Evolutionary conservation across 2,329 filamentous ascomycete genomes (phyloP).

Genomic region (Aspergillus calidoustus): DNA sequence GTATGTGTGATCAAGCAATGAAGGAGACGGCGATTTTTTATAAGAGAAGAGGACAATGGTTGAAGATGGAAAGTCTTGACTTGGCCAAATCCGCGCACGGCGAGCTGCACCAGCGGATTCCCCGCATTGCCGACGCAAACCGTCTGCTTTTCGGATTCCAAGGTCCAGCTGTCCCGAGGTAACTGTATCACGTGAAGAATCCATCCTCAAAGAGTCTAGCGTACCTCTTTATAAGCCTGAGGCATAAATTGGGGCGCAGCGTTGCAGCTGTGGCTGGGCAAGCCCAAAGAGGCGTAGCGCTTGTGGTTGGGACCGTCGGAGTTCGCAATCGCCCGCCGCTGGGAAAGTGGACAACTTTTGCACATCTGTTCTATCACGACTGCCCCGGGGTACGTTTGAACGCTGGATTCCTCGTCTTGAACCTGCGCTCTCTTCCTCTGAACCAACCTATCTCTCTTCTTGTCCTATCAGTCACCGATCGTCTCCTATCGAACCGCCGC

Average conservation of each 20-base stretch:
- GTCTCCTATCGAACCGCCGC: constrained; percentile 5
- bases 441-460: constrained; percentile 16
- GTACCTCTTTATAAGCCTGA: not conserved
- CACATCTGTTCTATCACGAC: constrained; percentile 21
- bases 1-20: not conserved
- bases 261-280: constrained; percentile 25
- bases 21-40: not conserved
- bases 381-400: not conserved
- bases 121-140: constrained; percentile 19
- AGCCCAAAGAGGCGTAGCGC: constrained; percentile 19
- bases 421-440: constrained; percentile 14
- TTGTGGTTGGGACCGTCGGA: not conserved
- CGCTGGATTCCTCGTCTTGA: not conserved
- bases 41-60: not conserved
- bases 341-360: constrained; percentile 41
- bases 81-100: not conserved
- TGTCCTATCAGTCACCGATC: not conserved
- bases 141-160: not conserved
- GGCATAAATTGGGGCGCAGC: constrained; percentile 21
- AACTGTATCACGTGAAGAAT: not conserved
- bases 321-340: constrained; percentile 12
- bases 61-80: not conserved
- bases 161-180: constrained; percentile 6
- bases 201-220: not conserved
- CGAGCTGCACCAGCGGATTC: not conserved